Base-by-base conservation (phyloP, 257 asterid genomes). In the Thymus mandschuricus region DNA sequence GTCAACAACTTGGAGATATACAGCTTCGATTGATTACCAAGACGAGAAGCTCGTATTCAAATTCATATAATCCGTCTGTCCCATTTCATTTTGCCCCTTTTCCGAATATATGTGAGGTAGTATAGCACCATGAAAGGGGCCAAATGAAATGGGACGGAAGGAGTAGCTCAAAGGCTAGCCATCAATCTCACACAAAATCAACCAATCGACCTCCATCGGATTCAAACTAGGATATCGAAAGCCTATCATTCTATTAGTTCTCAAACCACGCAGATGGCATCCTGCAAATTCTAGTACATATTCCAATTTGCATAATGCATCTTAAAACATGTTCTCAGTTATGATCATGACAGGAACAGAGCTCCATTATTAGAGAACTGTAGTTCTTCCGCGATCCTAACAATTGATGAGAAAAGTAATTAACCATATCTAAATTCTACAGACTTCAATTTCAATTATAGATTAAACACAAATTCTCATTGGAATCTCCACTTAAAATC, bases 1-100 rank as follows among this genome's bases (percentile, higher is more conserved):
- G 71, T 66, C 83, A 70, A 59, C 81, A 70, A 59, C 81, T 77
- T 58, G 74, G 74, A 75, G 69, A 68, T 71, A 56, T 68, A 65
- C 82, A 82, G 71, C 75, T 73, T 64, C 62, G 74, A 72, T 80
- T 68, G 78, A 74, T 78, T 74, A 72, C 76, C 78, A 82, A 78
- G 73, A 74, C 65, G 77, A 60, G 77, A 68, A 78, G 75, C 83
- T 76, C 66, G 55, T 29, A 71, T 55, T 76, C 60, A 61, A 75
- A 76, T 51, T 57, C 52, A 66, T 35, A 3, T 35, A 35, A 4
- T 6, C 40, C 40, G 5, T 21, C 21, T 21, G 21, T 21, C 21
- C 21, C 21, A 21, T 21, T 21, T 21, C 21, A 21, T 21, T 21
- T 21, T 21, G 21, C 21, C 21, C 21, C 21, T 21, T 21, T 21